Percentiles rank a stretch among this genome's conserved stretches.
Conservation (phyloP, 139 green algal species). For the Chlorella sp. region DNA sequence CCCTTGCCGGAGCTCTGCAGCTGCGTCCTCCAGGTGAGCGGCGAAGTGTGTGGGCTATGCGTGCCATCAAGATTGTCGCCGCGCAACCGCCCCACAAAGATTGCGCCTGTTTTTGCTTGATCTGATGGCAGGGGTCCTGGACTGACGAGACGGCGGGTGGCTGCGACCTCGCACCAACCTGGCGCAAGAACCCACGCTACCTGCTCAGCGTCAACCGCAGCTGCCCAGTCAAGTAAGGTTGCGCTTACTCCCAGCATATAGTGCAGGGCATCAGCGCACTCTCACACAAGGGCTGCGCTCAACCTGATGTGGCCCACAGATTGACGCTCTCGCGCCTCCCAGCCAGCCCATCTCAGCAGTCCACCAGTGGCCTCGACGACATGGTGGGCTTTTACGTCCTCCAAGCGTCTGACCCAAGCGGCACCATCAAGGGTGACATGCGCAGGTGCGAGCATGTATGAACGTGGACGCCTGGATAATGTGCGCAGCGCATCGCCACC, state of each 20-base stretch:
- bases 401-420: conserved; percentile 16
- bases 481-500: neutral
- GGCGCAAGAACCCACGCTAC: conserved; percentile 45
- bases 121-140: conserved; percentile 6
- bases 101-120: neutral
- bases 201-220: conserved; percentile 22
- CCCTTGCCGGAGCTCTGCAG: conserved; percentile 35
- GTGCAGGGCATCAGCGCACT: neutral
- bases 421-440: conserved; percentile 29
- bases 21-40: conserved; percentile 13
- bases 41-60: neutral
- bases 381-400: conserved; percentile 58
- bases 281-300: neutral
- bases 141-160: conserved; percentile 30
- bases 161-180: conserved; percentile 39
- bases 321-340: neutral
- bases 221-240: conserved; percentile 12
- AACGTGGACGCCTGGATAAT: too few relatives aligned
- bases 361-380: conserved; percentile 22
- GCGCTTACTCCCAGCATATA: neutral
- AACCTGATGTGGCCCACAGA: neutral
- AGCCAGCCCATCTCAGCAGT: neutral
- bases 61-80: neutral
- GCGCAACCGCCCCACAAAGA: neutral
- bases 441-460: conserved; percentile 8